Base-by-base conservation (phyloP, 768 basidiomycete species). In the Dioszegia aurantiaca region DNA sequence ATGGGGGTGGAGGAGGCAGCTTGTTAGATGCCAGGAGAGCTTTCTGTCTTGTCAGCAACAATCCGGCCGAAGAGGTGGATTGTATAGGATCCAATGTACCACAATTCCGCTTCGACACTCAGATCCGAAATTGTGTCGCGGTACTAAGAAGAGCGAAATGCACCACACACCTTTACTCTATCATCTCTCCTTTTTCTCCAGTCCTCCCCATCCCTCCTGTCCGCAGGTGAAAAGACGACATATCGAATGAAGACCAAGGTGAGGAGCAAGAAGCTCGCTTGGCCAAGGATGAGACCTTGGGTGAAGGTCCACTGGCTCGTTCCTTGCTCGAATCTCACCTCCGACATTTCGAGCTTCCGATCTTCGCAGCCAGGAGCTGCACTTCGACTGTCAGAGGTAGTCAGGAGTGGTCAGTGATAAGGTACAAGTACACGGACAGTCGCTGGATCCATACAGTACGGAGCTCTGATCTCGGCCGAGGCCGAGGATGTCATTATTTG, bases 201-300 rank as follows among this genome's bases (percentile, higher is more conserved):
- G 11, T 58, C 58, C 19, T 68, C 65, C 16, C 56, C 60, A 46
- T 73, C 69, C n/a, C 77, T 62, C 5, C 88, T 84, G 67, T 95
- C 90, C 62, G 61, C 56, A n/a, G 69, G 67, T 41, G 62, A 65
- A 59, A 99, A 86, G 72, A 99, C 95, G 56, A 98, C 85, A 79
- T 95, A 98, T 72, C 89, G 89, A 78, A 99, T 84, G 73, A 99
- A 83, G 61, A 92, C 79, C 45, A 81, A 81, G 27, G 89, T 82
- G 45, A 93, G 81, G 49, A 87, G 69, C 42, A 90, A 80, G 67
- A 99, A 86, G 24, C 91, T 93, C 21, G 90, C 81, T 76, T 98
- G 94, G 56, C 94, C 94, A 42, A 97, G 78, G 37, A 99, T 80
- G 33, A 99, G 83, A 16, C 94, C 94, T 73, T 97, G 93, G 0